Conservation (phyloP, 352 stramenopile species). For the Phytophthora boehmeriae region DNA sequence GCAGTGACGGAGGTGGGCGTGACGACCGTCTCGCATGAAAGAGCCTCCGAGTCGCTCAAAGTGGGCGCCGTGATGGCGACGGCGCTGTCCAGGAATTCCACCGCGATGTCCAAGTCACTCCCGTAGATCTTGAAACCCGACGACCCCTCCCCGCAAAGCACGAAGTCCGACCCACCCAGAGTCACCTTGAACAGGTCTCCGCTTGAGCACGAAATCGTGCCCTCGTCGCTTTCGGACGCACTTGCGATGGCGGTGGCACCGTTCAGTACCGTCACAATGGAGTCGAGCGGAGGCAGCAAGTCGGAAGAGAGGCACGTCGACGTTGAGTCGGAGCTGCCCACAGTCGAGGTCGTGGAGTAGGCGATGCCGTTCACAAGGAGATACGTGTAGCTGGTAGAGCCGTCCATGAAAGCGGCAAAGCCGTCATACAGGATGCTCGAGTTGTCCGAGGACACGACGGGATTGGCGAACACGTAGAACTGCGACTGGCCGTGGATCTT, state of each 20-base stretch:
- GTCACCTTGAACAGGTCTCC: slow-evolving; percentile 34
- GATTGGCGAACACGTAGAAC: slow-evolving; percentile 44
- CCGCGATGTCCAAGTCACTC: slow-evolving; percentile 28
- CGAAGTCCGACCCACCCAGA: slow-evolving; percentile 33
- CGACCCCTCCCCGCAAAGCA: slow-evolving; percentile 24
- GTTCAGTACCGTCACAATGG: slow-evolving; percentile 24
- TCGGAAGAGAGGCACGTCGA: slow-evolving; percentile 26
- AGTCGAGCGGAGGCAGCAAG: slow-evolving; percentile 28
- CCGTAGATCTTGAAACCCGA: slow-evolving; percentile 25
- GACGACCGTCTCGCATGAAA: slow-evolving; percentile 18
- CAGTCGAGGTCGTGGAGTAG: slow-evolving; percentile 30
- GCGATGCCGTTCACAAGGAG: slow-evolving; percentile 32
- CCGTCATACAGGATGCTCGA: slow-evolving; percentile 39
- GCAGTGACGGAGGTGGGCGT: slow-evolving; percentile 15
- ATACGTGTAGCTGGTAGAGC: slow-evolving; percentile 24
- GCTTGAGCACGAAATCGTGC: slow-evolving; percentile 22
- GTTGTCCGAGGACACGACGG: slow-evolving; percentile 23
- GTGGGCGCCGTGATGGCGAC: slow-evolving; percentile 22
- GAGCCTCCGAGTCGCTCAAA: slow-evolving; percentile 8
- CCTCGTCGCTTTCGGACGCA: slow-evolving; percentile 7
- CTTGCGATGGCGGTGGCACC: slow-evolving; percentile 20
- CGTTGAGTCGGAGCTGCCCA: slow-evolving; percentile 10
- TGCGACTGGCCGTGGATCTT: slow-evolving; percentile 31
- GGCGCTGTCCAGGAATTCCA: slow-evolving; percentile 21
- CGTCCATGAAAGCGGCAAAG: slow-evolving; percentile 24